phyloP scores from a whole-genome alignment of 2,329 filamentous ascomycete genomes.

The Hypoxylon sp. region DNA sequence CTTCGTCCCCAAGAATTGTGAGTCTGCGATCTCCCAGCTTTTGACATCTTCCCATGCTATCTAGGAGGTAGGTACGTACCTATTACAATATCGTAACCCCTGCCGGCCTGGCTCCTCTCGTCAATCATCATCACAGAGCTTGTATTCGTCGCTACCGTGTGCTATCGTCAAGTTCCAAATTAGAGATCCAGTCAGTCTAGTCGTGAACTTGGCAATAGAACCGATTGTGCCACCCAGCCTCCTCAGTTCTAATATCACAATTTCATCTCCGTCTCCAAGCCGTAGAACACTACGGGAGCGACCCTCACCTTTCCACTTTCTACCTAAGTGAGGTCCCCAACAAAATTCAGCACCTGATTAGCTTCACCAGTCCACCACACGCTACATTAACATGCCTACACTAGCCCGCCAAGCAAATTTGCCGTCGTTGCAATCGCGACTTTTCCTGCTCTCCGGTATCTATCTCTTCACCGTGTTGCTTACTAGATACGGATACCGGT shows the following conservation, averaged over 20 bases:
- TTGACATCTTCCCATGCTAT: background rate
- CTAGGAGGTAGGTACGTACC: too few species aligned
- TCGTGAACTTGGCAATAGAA: constrained; percentile 26
- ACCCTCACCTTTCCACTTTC: constrained; percentile 19
- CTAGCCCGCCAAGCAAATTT: constrained; percentile 28
- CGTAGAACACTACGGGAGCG: constrained; percentile 11
- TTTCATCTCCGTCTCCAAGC: constrained; percentile 25
- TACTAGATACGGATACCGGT: constrained; percentile 35
- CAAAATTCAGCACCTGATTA: constrained; percentile 21
- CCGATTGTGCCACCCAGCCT: constrained; percentile 12
- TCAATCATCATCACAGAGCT: constrained; percentile 2
- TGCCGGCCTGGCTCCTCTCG: background rate
- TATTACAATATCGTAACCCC: background rate
- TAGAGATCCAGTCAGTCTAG: constrained; percentile 24
- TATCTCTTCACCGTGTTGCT: constrained; percentile 32
- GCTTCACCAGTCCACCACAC: constrained; percentile 23
- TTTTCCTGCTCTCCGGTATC: constrained; percentile 12
- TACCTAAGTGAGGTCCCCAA: constrained; percentile 29
- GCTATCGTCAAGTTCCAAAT: constrained; percentile 4
- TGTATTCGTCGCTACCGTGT: constrained; percentile 11
- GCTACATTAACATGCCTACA: background rate
- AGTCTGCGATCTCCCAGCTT: constrained; percentile 4
- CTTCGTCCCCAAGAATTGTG: constrained; percentile 7
- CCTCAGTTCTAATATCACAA: constrained; percentile 17
- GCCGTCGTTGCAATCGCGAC: constrained; percentile 34